Conservation (phyloP, 441 rosid species). For the Adansonia grandidieri region DNA sequence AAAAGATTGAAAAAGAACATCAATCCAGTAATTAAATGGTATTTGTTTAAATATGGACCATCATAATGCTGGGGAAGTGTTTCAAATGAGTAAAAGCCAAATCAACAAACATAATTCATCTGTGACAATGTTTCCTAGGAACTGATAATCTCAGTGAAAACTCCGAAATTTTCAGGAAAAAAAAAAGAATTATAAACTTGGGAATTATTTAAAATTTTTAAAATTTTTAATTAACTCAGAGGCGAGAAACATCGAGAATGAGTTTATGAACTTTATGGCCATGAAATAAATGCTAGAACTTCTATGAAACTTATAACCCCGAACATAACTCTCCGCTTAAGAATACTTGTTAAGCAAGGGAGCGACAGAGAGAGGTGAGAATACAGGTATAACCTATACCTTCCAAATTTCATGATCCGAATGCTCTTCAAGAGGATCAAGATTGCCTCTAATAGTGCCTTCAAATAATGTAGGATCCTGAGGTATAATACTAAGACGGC, state of each 20-base stretch:
- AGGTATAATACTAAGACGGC: conserved; percentile 93
- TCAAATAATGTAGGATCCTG: conserved; percentile 98
- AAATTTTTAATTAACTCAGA: neutral
- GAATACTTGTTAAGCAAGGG: neutral
- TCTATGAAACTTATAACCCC: neutral
- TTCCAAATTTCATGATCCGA: conserved; percentile 79
- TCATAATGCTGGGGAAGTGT: neutral
- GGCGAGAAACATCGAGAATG: conserved; percentile 4
- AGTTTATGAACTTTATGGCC: neutral
- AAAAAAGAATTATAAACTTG: neutral
- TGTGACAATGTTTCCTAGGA: neutral
- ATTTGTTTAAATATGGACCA: neutral
- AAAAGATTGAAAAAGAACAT: neutral
- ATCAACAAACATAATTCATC: neutral
- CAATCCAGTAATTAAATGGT: neutral
- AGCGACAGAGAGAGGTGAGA: neutral
- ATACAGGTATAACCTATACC: neutral
- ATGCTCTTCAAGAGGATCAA: conserved; percentile 97
- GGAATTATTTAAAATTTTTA: neutral
- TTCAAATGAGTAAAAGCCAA: neutral
- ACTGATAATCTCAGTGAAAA: neutral
- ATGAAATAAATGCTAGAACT: neutral
- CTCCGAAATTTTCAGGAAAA: neutral
- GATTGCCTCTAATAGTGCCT: conserved; percentile 93
- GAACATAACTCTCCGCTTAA: neutral